Evolutionary conservation across 192 early-diverging fungal genomes (phyloP).

Genomic region (Backusella sp.): DNA sequence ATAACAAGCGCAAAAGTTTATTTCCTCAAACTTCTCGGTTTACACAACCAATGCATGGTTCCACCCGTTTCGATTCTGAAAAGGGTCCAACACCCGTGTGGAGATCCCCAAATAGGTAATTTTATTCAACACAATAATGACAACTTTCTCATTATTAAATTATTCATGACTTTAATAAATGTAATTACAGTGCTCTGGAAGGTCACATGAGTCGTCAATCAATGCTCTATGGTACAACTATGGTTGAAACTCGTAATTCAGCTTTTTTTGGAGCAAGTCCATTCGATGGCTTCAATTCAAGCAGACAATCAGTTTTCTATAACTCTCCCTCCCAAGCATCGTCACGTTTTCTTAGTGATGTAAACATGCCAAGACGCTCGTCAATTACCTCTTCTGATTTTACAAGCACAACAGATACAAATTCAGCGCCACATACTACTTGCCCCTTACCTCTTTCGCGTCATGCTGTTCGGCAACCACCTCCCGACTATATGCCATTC

Average conservation of each 20-base stretch:
- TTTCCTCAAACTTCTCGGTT: conserved; percentile 40
- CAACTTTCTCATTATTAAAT: neutral
- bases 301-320: neutral
- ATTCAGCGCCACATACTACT: neutral
- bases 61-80: neutral
- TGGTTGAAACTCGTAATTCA: neutral
- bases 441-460: conserved; percentile 40
- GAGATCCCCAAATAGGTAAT: neutral
- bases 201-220: conserved; percentile 7
- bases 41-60: conserved; percentile 13
- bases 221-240: neutral
- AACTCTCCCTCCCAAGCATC: neutral
- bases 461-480: conserved; percentile 37
- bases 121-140: conserved; percentile 4
- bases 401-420: conserved; percentile 9
- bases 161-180: neutral
- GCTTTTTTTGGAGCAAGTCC: neutral
- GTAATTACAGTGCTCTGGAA: conserved; percentile 1
- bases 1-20: conserved; percentile 41
- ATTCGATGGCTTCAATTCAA: neutral
- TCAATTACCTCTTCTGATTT: conserved; percentile 3
- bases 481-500: conserved; percentile 46
- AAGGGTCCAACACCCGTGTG: neutral
- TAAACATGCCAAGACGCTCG: conserved; percentile 3
- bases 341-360: neutral